Base-by-base conservation (phyloP, 768 basidiomycete genomes). In the Tylopilus balloui region DNA sequence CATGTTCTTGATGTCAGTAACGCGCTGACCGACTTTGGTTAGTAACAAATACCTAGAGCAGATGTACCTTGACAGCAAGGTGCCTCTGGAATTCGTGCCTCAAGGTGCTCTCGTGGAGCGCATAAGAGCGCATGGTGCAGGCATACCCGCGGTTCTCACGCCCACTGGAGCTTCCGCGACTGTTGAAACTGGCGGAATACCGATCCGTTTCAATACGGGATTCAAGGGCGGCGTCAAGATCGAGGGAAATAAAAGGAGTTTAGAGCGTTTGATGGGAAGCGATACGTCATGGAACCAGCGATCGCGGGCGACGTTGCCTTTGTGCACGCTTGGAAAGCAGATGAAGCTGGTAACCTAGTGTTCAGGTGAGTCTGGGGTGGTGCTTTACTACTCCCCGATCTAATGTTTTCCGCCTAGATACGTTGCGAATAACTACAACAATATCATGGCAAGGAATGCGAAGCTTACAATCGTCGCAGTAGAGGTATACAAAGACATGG, bases 81-180 rank as follows among this genome's bases (percentile, higher is more conserved):
- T 95, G 55, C 84, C 85, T 9, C 71, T 92, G 17, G 92, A 94
- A 63, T 82, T 94, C 19, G 86, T 88, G 15, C 92, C 91, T 2
- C 92, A 93, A 67, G 92, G 92, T 2, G 92, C 88, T 4, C 80
- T 95, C n/a, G 86, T 85, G 14, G 92, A 92, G 60, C 83, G 90
- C 50, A 73, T 92, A 47, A 83, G 90, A 37, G 86, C 92, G 4
- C 85, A 88, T 48, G 90, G 86, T 8, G 84, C 87, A 13, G 90
- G 92, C 27, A 88, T 92, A 41, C 88, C 90, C 3, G 90, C 85
- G 11, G 91, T 94, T 73, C 92, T 75, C 69, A 93, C 90, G 1
- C 90, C 90, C 7, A 91, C 90, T 0, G 90, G 91, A 17, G 86
- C 88, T 5, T 78, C 77, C 11, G 91, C 90, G 11, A 81, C 83